phyloP scores from a whole-genome alignment of 352 stramenopile species.

The Phytophthora crassamura region DNA sequence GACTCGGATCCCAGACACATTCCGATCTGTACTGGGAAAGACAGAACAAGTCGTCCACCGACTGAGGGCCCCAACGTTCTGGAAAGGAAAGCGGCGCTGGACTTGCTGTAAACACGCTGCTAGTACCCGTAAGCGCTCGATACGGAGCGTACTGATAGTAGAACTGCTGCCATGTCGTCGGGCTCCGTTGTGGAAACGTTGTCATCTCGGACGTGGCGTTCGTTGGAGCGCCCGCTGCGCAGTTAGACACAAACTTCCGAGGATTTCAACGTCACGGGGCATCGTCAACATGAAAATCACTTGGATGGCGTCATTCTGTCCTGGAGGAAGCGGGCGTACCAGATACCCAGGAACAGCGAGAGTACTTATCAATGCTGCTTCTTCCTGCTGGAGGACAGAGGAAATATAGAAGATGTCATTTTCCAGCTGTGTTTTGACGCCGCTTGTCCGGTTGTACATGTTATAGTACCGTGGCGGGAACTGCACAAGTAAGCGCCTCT shows the following conservation, averaged over 20 bases:
- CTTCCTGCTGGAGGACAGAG: background rate
- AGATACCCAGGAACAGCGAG: conserved; percentile 39
- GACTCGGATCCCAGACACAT: conserved; percentile 53
- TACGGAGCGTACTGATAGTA: conserved; percentile 13
- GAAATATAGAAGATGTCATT: background rate
- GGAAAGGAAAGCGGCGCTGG: conserved; percentile 28
- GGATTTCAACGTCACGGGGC: conserved; percentile 43
- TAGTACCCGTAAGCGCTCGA: background rate
- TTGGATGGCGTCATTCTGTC: conserved; percentile 29
- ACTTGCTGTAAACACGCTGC: conserved; percentile 24
- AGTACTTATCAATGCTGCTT: conserved; percentile 7
- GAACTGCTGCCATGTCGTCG: conserved; percentile 31
- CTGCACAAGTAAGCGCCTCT: background rate
- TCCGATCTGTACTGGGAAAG: conserved; percentile 21
- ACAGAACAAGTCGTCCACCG: conserved; percentile 23
- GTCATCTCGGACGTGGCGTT: conserved; percentile 15
- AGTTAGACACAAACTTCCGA: conserved; percentile 43
- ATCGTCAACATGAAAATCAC: conserved; percentile 57
- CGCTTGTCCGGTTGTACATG: background rate
- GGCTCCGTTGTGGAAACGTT: background rate
- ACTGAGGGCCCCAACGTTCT: conserved; percentile 8
- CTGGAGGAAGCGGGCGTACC: conserved; percentile 39
- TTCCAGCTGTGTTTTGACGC: conserved; percentile 3
- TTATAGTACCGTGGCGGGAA: background rate
- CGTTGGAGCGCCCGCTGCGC: conserved; percentile 43